phyloP scores from a whole-genome alignment of 352 stramenopile genomes.

The Elongisporangium prolatum region DNA sequence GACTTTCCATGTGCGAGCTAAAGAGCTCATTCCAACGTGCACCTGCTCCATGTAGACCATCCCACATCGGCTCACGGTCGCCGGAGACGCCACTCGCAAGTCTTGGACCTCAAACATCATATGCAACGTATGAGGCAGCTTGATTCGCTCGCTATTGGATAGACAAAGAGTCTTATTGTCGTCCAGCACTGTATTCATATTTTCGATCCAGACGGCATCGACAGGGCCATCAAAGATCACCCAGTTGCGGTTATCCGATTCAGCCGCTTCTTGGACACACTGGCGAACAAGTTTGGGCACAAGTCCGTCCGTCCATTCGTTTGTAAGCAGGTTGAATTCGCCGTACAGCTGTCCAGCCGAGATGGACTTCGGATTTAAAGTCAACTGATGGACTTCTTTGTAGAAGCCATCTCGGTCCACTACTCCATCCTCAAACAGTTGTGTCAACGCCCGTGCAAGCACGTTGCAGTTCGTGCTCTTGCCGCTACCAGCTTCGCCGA shows the following conservation, averaged over 20 bases:
- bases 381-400: slow-evolving; percentile 82
- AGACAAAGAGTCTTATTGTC: slow-evolving; percentile 88
- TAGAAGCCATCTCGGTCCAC: slow-evolving; percentile 85
- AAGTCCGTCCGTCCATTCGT: slow-evolving; percentile 93
- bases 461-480: slow-evolving; percentile 87
- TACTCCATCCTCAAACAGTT: slow-evolving; percentile 74
- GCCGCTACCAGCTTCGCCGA: slow-evolving; percentile 86
- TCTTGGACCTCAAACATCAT: slow-evolving; percentile 95
- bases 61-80: slow-evolving; percentile 85
- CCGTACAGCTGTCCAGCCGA: slow-evolving; percentile 94
- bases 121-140: slow-evolving; percentile 79
- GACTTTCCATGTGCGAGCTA: slow-evolving; percentile 72
- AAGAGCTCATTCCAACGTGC: slow-evolving; percentile 68
- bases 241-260: slow-evolving; percentile 87
- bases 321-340: slow-evolving; percentile 92
- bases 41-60: slow-evolving; percentile 94
- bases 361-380: slow-evolving; percentile 95
- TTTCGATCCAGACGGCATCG: slow-evolving; percentile 92
- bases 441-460: slow-evolving; percentile 64
- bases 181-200: slow-evolving; percentile 89
- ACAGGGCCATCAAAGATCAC: slow-evolving; percentile 89
- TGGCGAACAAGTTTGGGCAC: slow-evolving; percentile 92
- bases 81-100: slow-evolving; percentile 82
- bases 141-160: slow-evolving; percentile 86
- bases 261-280: slow-evolving; percentile 70